A percentile compares a stretch with the other conserved stretches of the same genome.
phyloP scores from a whole-genome alignment of 768 basidiomycete species.

The Lepiota venenata region DNA sequence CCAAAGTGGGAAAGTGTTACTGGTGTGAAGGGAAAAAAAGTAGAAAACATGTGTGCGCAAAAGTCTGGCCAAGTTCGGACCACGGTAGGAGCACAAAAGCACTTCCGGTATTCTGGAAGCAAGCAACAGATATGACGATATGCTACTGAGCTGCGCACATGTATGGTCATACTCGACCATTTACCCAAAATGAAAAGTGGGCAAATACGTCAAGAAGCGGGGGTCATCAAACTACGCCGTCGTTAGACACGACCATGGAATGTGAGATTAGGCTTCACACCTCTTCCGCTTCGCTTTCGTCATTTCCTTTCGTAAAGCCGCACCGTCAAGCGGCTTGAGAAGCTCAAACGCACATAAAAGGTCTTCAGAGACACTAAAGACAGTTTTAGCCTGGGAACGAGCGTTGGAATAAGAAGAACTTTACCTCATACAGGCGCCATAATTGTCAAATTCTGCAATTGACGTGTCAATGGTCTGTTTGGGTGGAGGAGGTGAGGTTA shows the following conservation, averaged over 20 bases:
- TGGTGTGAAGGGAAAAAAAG: not conserved
- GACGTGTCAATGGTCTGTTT: slow-evolving; percentile 17
- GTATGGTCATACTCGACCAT: not conserved
- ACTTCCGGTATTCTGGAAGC: not conserved
- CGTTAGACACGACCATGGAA: not conserved
- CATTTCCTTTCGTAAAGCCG: slow-evolving; percentile 96
- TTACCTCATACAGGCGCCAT: slow-evolving; percentile 93
- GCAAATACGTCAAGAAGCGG: slow-evolving; percentile 2
- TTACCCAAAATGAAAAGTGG: not conserved
- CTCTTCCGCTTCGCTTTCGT: slow-evolving; percentile 98
- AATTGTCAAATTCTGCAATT: slow-evolving; percentile 84
- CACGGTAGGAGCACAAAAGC: not conserved
- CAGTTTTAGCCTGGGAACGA: slow-evolving; percentile 14
- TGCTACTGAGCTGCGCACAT: not conserved
- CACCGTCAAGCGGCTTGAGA: slow-evolving; percentile 92
- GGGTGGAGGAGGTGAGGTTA: not conserved
- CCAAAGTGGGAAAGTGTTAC: not conserved
- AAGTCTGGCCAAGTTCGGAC: not conserved
- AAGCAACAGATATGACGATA: not conserved
- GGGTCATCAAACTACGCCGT: slow-evolving; percentile 8
- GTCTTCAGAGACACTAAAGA: slow-evolving; percentile 87
- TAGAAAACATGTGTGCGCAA: not conserved
- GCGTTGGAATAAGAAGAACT: slow-evolving; percentile 15
- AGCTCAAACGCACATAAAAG: slow-evolving; percentile 96
- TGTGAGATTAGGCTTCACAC: slow-evolving; percentile 33